These are phyloP conservation scores for Xylaria castorea DNA, from an alignment of 495 filamentous ascomycete genomes.

Conservation along the genomic window DNA sequence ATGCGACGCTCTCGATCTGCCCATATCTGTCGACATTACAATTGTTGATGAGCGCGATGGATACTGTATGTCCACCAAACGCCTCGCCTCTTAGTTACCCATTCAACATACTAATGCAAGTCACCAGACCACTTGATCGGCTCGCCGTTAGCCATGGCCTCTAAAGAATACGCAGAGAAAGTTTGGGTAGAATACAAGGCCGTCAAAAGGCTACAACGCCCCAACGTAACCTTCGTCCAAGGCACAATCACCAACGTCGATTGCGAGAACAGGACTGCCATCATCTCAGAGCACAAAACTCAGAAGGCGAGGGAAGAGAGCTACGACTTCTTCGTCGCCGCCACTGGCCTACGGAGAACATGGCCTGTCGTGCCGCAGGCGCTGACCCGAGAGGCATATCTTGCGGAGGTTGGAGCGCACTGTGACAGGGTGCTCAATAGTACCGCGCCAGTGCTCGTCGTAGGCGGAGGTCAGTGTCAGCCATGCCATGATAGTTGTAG, in stretches of 20 bases:
- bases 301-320: constrained; percentile 40
- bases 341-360: constrained; percentile 64
- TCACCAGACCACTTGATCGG: constrained; percentile 66
- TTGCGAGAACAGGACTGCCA: constrained; percentile 56
- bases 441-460: constrained; percentile 61
- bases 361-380: constrained; percentile 70
- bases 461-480: constrained; percentile 57
- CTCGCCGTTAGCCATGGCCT: constrained; percentile 66
- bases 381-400: constrained; percentile 58
- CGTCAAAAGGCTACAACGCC: constrained; percentile 62
- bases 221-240: constrained; percentile 60
- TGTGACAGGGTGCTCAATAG: constrained; percentile 46
- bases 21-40: constrained; percentile 65
- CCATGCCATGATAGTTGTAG: background rate
- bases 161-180: constrained; percentile 58
- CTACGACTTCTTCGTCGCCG: constrained; percentile 72
- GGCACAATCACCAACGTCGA: constrained; percentile 64
- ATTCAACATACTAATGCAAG: constrained; percentile 26
- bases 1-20: constrained; percentile 46
- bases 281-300: constrained; percentile 42
- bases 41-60: constrained; percentile 75
- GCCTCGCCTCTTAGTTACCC: background rate
- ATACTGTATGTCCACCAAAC: constrained; percentile 59
- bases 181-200: constrained; percentile 68
- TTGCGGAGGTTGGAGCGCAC: constrained; percentile 60